Conservation (phyloP, 495 filamentous ascomycete species). For the Hypoxylon perforatum region DNA sequence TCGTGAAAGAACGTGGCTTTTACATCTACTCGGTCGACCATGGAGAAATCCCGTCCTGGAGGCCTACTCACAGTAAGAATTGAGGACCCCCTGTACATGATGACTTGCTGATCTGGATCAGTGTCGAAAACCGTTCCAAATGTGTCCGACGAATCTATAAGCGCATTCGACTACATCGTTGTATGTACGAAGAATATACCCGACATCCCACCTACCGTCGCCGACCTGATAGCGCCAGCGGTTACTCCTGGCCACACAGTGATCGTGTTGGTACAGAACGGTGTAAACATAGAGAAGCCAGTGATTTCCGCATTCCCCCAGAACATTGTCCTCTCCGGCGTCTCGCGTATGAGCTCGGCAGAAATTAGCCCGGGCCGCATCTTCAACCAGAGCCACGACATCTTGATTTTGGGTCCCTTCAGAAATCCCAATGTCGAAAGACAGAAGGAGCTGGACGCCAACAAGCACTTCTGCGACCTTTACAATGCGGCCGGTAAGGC, state of each 20-base stretch:
- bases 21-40: slow-evolving; percentile 49
- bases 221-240: slow-evolving; percentile 58
- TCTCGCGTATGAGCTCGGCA: slow-evolving; percentile 62
- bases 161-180: slow-evolving; percentile 62
- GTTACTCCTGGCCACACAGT: slow-evolving; percentile 60
- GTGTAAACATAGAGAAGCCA: slow-evolving; percentile 70
- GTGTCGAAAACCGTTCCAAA: slow-evolving; percentile 56
- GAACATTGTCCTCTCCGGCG: slow-evolving; percentile 64
- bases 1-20: slow-evolving; percentile 43
- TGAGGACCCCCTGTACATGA: too few species aligned
- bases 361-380: slow-evolving; percentile 59
- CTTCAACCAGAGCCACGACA: slow-evolving; percentile 55
- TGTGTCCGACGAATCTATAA: slow-evolving; percentile 38
- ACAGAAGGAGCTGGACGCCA: slow-evolving; percentile 34
- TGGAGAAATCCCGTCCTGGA: slow-evolving; percentile 45
- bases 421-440: slow-evolving; percentile 45
- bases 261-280: slow-evolving; percentile 71
- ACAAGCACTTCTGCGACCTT: slow-evolving; percentile 52
- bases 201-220: slow-evolving; percentile 49
- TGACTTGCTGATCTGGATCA: slow-evolving; percentile 10
- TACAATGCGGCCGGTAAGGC: slow-evolving; percentile 52
- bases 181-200: slow-evolving; percentile 64
- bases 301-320: slow-evolving; percentile 60
- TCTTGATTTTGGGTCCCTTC: slow-evolving; percentile 58
- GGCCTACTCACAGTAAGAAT: slow-evolving; percentile 21